Conservation (phyloP, 306 rosid species). For the Quercus cerris region DNA sequence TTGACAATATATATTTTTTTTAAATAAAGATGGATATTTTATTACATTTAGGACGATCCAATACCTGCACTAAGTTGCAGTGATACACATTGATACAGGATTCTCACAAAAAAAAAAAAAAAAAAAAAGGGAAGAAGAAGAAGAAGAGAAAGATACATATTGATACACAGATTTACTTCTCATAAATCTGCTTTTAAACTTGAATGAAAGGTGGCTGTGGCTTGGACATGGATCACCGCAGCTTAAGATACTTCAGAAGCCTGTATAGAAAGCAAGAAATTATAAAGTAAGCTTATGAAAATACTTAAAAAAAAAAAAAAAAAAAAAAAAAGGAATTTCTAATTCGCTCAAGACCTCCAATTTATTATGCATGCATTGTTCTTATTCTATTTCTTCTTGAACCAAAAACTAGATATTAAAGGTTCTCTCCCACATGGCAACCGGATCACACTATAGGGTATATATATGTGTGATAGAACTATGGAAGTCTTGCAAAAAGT, state of each 20-base stretch:
- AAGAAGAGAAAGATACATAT: background rate
- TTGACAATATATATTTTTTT: background rate
- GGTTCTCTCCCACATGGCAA: no score
- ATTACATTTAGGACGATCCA: background rate
- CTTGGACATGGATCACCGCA: slow-evolving; percentile 5
- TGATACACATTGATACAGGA: background rate
- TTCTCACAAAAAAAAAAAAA: no score
- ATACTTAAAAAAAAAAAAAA: background rate
- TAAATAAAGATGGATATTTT: background rate
- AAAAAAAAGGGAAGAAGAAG: background rate
- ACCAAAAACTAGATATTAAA: no score
- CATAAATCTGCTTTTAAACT: background rate
- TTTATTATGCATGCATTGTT: background rate
- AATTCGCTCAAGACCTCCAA: background rate
- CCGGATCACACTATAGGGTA: no score
- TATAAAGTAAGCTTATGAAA: background rate
- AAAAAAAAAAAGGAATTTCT: background rate
- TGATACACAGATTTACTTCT: background rate
- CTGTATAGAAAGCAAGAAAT: background rate
- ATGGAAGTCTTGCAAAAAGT: no score
- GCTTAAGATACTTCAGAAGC: slow-evolving; percentile 23
- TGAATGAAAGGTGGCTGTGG: background rate
- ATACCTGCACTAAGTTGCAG: no score
- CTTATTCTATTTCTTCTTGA: background rate
- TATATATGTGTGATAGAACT: no score